These are phyloP conservation scores for Porcisia deanei DNA, from an alignment of 208 protist genomes.

Conservation along the genomic window DNA sequence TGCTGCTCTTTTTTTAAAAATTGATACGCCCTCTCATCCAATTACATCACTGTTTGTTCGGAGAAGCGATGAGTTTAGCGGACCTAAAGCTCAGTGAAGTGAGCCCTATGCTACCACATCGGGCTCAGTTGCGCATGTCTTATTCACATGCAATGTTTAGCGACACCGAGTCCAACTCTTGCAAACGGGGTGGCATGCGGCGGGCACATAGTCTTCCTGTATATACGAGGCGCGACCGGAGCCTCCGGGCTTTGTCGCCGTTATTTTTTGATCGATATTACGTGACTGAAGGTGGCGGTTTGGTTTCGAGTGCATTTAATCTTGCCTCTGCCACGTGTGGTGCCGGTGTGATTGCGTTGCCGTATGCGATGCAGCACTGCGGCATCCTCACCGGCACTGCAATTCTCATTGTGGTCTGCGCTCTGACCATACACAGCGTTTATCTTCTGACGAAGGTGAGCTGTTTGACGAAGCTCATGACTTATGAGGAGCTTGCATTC, in stretches of 20 bases:
- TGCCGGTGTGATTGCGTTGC: conserved; percentile 73
- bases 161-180: not conserved
- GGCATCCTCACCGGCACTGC: conserved; percentile 44
- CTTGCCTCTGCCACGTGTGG: conserved; percentile 75
- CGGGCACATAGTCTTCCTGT: conserved; percentile 40
- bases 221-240: conserved; percentile 23
- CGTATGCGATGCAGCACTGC: conserved; percentile 68
- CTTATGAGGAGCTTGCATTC: conserved; percentile 72
- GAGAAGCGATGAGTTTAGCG: not conserved
- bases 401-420: conserved; percentile 50
- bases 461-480: conserved; percentile 51
- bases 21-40: not conserved
- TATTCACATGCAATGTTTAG: conserved; percentile 31
- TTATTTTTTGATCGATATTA: conserved; percentile 53
- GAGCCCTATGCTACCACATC: conserved; percentile 31
- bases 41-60: not conserved
- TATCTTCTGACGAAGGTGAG: conserved; percentile 67
- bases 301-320: conserved; percentile 80
- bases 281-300: conserved; percentile 57
- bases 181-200: conserved; percentile 13
- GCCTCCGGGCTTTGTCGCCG: conserved; percentile 41
- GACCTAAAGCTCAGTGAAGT: conserved; percentile 14
- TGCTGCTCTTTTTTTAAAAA: not conserved
- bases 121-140: conserved; percentile 24
- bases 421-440: conserved; percentile 73